Percentiles rank a stretch among this genome's conserved stretches.
Conservation (phyloP, 192 early-diverging fungal species). For the Coemansia asiatica region DNA sequence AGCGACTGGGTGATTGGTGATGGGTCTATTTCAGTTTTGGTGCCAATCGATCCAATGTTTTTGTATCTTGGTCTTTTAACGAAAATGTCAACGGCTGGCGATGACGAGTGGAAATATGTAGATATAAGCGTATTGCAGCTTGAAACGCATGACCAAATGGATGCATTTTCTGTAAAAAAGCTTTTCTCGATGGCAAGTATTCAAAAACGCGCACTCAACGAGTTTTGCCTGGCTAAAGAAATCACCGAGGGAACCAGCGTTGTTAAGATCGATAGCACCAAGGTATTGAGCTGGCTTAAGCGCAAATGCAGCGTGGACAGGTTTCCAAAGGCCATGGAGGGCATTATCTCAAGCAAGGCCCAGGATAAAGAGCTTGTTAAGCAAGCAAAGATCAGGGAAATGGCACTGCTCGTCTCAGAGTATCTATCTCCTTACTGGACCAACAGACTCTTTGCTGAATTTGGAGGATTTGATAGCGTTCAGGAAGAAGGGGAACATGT, state of each 20-base stretch:
- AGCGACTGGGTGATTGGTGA: constrained; percentile 24
- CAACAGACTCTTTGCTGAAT: constrained; percentile 20
- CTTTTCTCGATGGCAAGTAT: constrained; percentile 15
- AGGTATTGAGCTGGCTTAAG: constrained; percentile 34
- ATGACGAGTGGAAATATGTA: constrained; percentile 31
- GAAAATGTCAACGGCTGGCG: constrained; percentile 6
- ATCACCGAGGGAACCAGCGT: constrained; percentile 20
- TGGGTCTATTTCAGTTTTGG: constrained; percentile 28
- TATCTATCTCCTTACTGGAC: constrained; percentile 36
- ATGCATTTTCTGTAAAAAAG: constrained; percentile 11
- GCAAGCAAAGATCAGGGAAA: constrained; percentile 26
- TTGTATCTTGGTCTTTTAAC: constrained; percentile 37
- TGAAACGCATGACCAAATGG: constrained; percentile 27
- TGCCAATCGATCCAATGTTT: constrained; percentile 39
- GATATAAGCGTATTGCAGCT: constrained; percentile 33
- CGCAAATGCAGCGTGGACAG: constrained; percentile 26
- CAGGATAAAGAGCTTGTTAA: constrained; percentile 4
- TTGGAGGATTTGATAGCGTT: constrained; percentile 22
- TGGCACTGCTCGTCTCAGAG: constrained; percentile 43
- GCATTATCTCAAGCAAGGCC: background rate
- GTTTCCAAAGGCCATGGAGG: constrained; percentile 14
- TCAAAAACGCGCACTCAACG: constrained; percentile 14
- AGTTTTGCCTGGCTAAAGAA: constrained; percentile 25
- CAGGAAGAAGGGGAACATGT: constrained; percentile 16
- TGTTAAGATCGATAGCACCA: constrained; percentile 20